Conservation (phyloP, 768 basidiomycete species). For the Saitozyma podzolica region DNA sequence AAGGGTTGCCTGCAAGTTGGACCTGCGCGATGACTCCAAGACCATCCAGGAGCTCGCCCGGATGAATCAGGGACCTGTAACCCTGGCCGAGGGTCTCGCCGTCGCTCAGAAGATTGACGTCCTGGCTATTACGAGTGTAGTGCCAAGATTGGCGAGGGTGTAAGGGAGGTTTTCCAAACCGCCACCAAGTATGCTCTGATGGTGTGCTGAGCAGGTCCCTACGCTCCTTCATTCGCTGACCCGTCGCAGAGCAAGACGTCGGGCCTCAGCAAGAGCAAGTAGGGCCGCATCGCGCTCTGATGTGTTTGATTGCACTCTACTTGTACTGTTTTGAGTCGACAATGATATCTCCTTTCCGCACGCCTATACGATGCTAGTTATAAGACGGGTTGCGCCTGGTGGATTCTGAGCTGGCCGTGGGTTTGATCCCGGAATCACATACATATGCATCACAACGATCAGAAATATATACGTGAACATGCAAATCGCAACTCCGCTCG, state of each 20-base stretch:
- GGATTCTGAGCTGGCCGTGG: no score
- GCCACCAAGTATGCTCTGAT: constrained; percentile 86
- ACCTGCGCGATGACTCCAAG: constrained; percentile 86
- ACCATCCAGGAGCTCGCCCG: constrained; percentile 92
- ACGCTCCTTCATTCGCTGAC: not conserved
- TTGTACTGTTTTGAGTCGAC: not conserved
- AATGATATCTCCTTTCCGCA: not conserved
- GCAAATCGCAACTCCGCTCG: no score
- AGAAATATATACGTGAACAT: no score
- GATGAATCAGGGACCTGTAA: constrained; percentile 88
- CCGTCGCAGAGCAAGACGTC: constrained; percentile 41
- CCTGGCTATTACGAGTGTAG: constrained; percentile 95
- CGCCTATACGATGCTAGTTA: no score
- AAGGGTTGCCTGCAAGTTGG: constrained; percentile 98
- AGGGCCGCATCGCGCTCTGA: constrained; percentile 43
- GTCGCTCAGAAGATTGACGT: constrained; percentile 96
- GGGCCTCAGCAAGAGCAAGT: constrained; percentile 35
- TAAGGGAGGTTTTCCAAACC: constrained; percentile 97
- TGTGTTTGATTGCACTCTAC: constrained; percentile 20
- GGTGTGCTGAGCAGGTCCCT: constrained; percentile 21
- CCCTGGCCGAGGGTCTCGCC: constrained; percentile 72
- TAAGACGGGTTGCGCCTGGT: no score
- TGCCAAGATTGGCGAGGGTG: constrained; percentile 92
- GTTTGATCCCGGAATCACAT: not conserved
- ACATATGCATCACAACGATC: not conserved